Conservation (phyloP, 495 filamentous ascomycete genomes). For the Talaromyces ruber region DNA sequence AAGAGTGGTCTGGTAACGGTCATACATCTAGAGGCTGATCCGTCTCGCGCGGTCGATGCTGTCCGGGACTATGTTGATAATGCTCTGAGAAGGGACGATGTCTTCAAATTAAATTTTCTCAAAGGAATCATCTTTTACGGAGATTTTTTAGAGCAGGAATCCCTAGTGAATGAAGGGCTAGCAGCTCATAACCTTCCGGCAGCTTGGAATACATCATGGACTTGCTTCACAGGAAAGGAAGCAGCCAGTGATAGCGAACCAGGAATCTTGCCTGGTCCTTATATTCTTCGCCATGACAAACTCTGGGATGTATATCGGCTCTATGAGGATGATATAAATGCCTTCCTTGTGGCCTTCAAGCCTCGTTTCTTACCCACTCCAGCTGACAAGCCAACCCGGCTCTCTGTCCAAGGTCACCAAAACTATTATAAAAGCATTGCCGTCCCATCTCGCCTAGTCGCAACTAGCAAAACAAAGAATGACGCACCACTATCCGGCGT, state of each 20-base stretch:
- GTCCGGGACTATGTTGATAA: background rate
- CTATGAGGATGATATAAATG: background rate
- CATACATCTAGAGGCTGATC: background rate
- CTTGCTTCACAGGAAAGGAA: background rate
- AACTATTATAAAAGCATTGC: slow-evolving; percentile 1
- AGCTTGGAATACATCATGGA: background rate
- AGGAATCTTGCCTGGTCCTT: background rate
- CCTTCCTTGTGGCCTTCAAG: background rate
- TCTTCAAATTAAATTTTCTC: background rate
- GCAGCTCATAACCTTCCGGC: background rate
- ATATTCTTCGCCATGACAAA: background rate
- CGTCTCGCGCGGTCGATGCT: background rate
- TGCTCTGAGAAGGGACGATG: background rate
- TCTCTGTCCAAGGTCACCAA: background rate
- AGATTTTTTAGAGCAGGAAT: background rate
- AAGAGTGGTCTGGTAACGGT: background rate
- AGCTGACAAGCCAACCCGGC: background rate
- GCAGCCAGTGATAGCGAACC: background rate
- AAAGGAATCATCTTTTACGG: background rate
- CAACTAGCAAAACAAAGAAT: background rate
- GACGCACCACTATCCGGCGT: slow-evolving; percentile 16
- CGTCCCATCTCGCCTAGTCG: slow-evolving; percentile 18
- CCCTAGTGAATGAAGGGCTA: background rate
- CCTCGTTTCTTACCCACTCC: background rate
- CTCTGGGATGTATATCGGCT: background rate